These are phyloP conservation scores for Pythium coloratum DNA, from an alignment of 352 stramenopile genomes.

Conservation along the genomic window DNA sequence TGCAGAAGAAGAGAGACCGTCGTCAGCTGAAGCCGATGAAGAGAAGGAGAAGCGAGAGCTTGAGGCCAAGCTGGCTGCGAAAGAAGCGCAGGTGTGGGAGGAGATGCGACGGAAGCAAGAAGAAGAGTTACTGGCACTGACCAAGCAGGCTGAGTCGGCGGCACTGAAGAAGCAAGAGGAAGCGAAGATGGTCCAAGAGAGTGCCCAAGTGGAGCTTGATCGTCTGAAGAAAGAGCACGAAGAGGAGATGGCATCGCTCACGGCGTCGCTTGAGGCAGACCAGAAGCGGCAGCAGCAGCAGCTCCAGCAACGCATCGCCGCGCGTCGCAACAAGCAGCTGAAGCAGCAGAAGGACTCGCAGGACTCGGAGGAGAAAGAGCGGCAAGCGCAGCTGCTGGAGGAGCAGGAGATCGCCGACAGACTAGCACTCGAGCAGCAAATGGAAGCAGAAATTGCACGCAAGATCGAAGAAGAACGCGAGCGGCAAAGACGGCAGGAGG, in stretches of 20 bases:
- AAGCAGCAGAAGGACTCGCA: conserved; percentile 38
- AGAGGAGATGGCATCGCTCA: conserved; percentile 54
- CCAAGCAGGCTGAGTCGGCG: conserved; percentile 13
- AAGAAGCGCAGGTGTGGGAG: conserved; percentile 5
- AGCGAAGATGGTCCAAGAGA: conserved; percentile 21
- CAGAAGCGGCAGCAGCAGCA: conserved; percentile 47
- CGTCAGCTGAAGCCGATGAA: conserved; percentile 1
- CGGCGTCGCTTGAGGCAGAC: conserved; percentile 44
- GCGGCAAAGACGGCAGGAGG: conserved; percentile 51
- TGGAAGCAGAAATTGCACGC: conserved; percentile 32
- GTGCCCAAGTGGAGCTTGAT: conserved; percentile 46
- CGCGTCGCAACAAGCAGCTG: conserved; percentile 36
- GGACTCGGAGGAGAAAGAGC: conserved; percentile 12
- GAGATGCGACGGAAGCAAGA: conserved; percentile 26
- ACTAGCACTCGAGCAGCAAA: conserved; percentile 36
- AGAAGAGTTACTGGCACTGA: conserved; percentile 13
- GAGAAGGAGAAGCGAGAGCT: background rate
- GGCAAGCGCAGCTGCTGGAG: conserved; percentile 12
- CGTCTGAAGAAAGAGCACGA: conserved; percentile 66
- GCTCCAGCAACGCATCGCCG: conserved; percentile 63
- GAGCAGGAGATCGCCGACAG: conserved; percentile 31
- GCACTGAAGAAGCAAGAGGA: conserved; percentile 22
- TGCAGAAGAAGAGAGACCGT: background rate
- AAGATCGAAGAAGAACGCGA: conserved; percentile 55
- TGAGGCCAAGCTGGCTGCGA: conserved; percentile 2